Evolutionary conservation across 176 grass and related monocot genomes (phyloP).

Genomic region (Tuctoria greenei): DNA sequence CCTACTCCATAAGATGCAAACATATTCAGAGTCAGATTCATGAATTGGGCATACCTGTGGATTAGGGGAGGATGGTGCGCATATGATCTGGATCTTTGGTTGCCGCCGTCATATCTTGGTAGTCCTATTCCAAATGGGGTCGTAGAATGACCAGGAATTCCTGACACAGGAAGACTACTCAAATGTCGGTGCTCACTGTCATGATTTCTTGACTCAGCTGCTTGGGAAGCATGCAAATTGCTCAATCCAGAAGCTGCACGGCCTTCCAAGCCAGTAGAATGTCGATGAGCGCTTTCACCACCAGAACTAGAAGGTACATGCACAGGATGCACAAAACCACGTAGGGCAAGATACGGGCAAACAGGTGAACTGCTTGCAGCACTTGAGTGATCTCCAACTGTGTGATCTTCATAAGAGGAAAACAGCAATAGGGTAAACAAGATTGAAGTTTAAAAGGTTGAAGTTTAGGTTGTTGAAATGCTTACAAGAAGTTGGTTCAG

Average conservation of each 20-base stretch:
- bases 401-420: conserved; percentile 55
- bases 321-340: conserved; percentile 65
- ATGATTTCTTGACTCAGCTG: conserved; percentile 63
- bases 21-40: conserved; percentile 19
- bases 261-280: conserved; percentile 54
- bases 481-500: conserved; percentile 65
- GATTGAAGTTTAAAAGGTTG: conserved; percentile 14
- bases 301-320: conserved; percentile 53
- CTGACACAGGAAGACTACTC: conserved; percentile 60
- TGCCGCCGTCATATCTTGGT: conserved; percentile 60
- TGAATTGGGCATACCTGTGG: conserved; percentile 56
- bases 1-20: not conserved
- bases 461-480: conserved; percentile 23
- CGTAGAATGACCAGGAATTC: conserved; percentile 57
- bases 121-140: conserved; percentile 61
- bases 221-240: conserved; percentile 51
- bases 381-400: conserved; percentile 61
- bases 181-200: conserved; percentile 64
- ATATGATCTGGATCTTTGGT: conserved; percentile 70
- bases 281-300: conserved; percentile 59
- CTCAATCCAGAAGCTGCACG: conserved; percentile 55
- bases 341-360: conserved; percentile 68
- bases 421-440: conserved; percentile 35
- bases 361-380: conserved; percentile 65
- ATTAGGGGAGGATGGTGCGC: conserved; percentile 62